Evolutionary conservation across 169 alveolate species (phyloP).

Genomic region (Cryptosporidium andersoni): DNA sequence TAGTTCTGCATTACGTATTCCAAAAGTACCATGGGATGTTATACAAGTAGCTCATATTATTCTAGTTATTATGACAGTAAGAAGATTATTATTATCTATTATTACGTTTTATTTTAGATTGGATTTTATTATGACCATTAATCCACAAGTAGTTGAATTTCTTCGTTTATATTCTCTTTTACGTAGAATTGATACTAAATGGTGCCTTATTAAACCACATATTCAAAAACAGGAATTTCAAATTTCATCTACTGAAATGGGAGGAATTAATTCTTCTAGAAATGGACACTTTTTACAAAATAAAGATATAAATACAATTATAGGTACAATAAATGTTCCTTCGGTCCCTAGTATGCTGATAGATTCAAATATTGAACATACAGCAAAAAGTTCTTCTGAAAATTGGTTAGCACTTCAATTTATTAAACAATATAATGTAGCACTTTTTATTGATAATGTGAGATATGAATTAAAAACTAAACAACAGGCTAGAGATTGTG

Average conservation of each 20-base stretch:
- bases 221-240: slow-evolving; percentile 42
- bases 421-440: slow-evolving; percentile 52
- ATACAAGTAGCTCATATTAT: slow-evolving; percentile 51
- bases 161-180: slow-evolving; percentile 41
- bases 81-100: slow-evolving; percentile 38
- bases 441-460: slow-evolving; percentile 48
- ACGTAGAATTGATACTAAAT: slow-evolving; percentile 57
- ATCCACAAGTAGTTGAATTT: slow-evolving; percentile 53
- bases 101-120: slow-evolving; percentile 62
- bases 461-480: slow-evolving; percentile 55
- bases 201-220: slow-evolving; percentile 52
- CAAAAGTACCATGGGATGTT: slow-evolving; percentile 68
- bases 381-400: slow-evolving; percentile 67
- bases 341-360: slow-evolving; percentile 50
- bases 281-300: not conserved
- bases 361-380: slow-evolving; percentile 57
- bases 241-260: slow-evolving; percentile 35
- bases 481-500: slow-evolving; percentile 70
- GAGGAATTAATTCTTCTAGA: not conserved
- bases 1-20: slow-evolving; percentile 21
- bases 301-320: slow-evolving; percentile 28
- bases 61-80: slow-evolving; percentile 58
- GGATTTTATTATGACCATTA: slow-evolving; percentile 64
- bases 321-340: slow-evolving; percentile 34
- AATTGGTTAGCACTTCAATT: slow-evolving; percentile 67